These are phyloP conservation scores for Pascua sp. DNA, from an alignment of 1,284 basidiomycete species.

Conservation along the genomic window DNA sequence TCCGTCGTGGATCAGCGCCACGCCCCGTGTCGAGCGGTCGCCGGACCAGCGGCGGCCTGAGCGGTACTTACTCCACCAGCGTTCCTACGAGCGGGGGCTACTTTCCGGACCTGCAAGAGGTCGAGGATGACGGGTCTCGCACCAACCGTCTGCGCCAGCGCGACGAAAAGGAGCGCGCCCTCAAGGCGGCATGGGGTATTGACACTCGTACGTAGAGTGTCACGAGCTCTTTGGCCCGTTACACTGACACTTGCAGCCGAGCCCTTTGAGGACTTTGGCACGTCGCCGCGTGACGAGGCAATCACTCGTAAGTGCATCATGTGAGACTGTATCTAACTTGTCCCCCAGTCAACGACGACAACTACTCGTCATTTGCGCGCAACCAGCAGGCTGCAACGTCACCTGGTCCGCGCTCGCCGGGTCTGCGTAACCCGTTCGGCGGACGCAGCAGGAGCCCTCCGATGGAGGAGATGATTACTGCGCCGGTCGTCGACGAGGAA, in stretches of 20 bases:
- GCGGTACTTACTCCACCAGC: constrained; percentile 47
- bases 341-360: constrained; percentile 27
- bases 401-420: constrained; percentile 32
- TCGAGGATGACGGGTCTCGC: constrained; percentile 34
- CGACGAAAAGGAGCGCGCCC: constrained; percentile 44
- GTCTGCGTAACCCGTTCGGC: constrained; percentile 25
- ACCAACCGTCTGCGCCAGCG: constrained; percentile 39
- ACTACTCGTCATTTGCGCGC: constrained; percentile 3
- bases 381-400: too few relatives aligned
- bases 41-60: constrained; percentile 38
- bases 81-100: constrained; percentile 45
- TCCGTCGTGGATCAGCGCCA: constrained; percentile 5
- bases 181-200: constrained; percentile 50
- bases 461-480: constrained; percentile 1
- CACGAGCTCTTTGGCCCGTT: neutral
- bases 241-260: constrained; percentile 38
- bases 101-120: constrained; percentile 35
- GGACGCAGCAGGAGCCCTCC: constrained; percentile 12
- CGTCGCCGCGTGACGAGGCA: constrained; percentile 35
- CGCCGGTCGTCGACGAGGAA: neutral
- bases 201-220: constrained; percentile 42
- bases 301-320: constrained; percentile 10
- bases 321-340: neutral
- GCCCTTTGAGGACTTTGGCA: constrained; percentile 49
- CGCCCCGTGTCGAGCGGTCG: constrained; percentile 14